A percentile compares a stretch with the other conserved stretches of the same genome.
These are phyloP conservation scores for Mycena galericulata DNA, from an alignment of 768 basidiomycete species.

Conservation along the genomic window DNA sequence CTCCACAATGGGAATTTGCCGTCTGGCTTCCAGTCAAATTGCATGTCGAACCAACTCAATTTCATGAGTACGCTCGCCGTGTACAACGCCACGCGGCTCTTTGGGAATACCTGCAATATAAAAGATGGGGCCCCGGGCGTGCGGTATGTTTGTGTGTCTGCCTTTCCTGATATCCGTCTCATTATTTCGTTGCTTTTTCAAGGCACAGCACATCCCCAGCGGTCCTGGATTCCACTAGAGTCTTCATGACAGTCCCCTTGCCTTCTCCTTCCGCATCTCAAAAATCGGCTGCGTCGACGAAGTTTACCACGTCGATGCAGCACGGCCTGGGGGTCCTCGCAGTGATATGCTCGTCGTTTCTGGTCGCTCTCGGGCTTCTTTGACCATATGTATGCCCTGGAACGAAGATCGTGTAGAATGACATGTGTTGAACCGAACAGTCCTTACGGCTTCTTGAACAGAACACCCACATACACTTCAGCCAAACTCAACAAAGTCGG, in stretches of 20 bases:
- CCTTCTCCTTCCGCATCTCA: not conserved
- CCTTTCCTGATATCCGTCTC: not conserved
- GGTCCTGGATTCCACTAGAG: not conserved
- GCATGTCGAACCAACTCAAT: slow-evolving; percentile 23
- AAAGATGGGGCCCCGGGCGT: not conserved
- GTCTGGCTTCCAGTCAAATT: not conserved
- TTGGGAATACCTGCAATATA: slow-evolving; percentile 22
- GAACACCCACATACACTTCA: too few species aligned
- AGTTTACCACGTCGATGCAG: not conserved
- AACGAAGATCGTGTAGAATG: too few species aligned
- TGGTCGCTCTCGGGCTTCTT: too few species aligned
- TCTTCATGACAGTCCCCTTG: slow-evolving; percentile 6
- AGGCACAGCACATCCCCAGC: not conserved
- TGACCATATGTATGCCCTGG: too few species aligned
- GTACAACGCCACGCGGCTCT: slow-evolving; percentile 8
- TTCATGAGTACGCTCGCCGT: slow-evolving; percentile 4
- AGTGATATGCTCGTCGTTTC: too few species aligned
- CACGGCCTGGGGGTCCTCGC: too few species aligned
- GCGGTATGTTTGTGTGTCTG: not conserved
- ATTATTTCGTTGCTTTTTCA: not conserved
- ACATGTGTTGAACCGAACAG: too few species aligned
- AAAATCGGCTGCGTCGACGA: not conserved
- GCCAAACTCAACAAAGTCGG: too few species aligned
- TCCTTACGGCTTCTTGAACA: too few species aligned
- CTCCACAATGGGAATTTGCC: slow-evolving; percentile 8